Percentiles rank a stretch among this genome's conserved stretches.
Evolutionary conservation across 2,329 filamentous ascomycete genomes (phyloP).

Genomic region (Penicillium sclerotigenum): DNA sequence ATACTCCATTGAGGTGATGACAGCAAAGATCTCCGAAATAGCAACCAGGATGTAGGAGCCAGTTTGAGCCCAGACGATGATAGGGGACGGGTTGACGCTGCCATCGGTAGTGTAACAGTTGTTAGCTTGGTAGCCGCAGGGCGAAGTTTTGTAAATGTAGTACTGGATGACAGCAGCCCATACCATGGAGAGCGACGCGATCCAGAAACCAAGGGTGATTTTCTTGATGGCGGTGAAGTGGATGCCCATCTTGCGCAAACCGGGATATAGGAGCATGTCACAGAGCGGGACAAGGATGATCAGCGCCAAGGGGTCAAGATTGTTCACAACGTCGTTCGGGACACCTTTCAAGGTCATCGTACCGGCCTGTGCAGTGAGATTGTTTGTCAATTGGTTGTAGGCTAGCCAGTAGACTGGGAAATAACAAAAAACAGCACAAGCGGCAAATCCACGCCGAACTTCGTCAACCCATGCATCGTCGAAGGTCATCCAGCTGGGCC

Average conservation of each 20-base stretch:
- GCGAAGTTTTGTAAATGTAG: not conserved
- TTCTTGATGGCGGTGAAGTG: not conserved
- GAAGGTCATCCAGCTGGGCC: constrained; percentile 44
- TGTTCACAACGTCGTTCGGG: not conserved
- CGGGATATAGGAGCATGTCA: not conserved
- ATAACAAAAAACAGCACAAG: constrained; percentile 66
- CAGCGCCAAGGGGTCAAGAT: not conserved
- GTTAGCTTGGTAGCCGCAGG: not conserved
- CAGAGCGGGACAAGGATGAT: not conserved
- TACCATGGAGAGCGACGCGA: not conserved
- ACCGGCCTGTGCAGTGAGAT: constrained; percentile 54
- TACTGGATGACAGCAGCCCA: not conserved
- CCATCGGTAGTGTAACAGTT: not conserved
- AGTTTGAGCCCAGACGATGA: not conserved
- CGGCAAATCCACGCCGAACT: constrained; percentile 65
- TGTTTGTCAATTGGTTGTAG: constrained; percentile 55
- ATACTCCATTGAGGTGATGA: constrained; percentile 66
- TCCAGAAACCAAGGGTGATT: not conserved
- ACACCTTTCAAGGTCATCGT: constrained; percentile 47
- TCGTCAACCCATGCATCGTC: constrained; percentile 82
- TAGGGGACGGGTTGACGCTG: not conserved
- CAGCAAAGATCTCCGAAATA: constrained; percentile 41
- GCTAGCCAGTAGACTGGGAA: constrained; percentile 37
- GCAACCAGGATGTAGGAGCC: not conserved
- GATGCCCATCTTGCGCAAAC: not conserved